Base-by-base conservation (phyloP, 2,329 filamentous ascomycete species). In the Penicillium italicum region DNA sequence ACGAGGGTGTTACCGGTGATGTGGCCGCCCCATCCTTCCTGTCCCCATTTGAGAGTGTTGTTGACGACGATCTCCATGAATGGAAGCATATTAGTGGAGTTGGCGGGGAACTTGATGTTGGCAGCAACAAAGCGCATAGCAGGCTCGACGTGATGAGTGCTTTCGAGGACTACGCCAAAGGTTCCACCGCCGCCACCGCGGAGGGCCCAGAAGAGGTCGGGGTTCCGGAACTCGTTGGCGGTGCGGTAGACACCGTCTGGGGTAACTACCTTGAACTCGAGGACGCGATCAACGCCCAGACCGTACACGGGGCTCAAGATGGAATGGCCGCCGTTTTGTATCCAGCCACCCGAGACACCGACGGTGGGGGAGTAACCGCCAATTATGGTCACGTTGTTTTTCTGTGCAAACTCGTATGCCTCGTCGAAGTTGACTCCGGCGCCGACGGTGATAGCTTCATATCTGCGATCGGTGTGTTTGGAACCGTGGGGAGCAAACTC, bases 381-480 rank as follows among this genome's bases (percentile, higher is more conserved):
- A 11, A 72, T 22, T 26, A 70, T 58, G 5, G 63, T 70, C 41
- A 60, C 63, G 18, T 61, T 60, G 40, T 70, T 55, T 9, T 52
- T 28, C 4, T 65, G 37, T 9, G 68, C 69, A 26, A 69, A 70
- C 4, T 41, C 51, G 33, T 66, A 66, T 1, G 64, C 60, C 28
- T 67, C 65, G 12, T 59, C 66, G 11, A 67, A 66, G 44, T 59
- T 68, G 41, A 64, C 66, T 11, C 71, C 71, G 1, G 71, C 66
- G 1, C 63, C 71, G 16, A 46, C 43, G 20, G 43, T 46, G 30
- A 46, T 46, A 12, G 43, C 43, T 46, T 33, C 4, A 34, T 46
- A 46, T 24, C 20, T 46, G 30, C 3, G 30, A 24, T 18, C 20
- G 9, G 30, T 12, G 2, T 24, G 8, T 12, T 24, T 12, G 20